These are phyloP conservation scores for Scheffersomyces titani DNA, from an alignment of 1,139 yeast genomes.

Conservation along the genomic window DNA sequence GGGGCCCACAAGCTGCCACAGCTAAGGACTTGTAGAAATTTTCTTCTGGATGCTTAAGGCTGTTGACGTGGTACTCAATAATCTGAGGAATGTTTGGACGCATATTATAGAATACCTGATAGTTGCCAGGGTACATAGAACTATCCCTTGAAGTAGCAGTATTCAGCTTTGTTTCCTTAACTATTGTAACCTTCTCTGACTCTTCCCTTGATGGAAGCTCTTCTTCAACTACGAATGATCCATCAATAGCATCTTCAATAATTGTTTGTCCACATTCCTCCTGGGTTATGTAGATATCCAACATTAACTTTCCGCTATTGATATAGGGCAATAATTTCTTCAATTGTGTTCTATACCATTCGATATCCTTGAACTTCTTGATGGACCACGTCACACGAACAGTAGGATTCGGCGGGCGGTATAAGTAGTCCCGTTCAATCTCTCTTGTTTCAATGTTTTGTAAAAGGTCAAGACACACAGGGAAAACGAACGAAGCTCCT, in stretches of 20 bases:
- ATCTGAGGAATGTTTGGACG: constrained; percentile 8
- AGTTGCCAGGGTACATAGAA: background rate
- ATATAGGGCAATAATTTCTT: constrained; percentile 27
- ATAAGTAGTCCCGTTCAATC: constrained; percentile 27
- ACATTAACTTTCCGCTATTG: constrained; percentile 21
- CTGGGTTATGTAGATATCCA: constrained; percentile 26
- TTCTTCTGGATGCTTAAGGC: constrained; percentile 2
- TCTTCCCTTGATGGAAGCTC: background rate
- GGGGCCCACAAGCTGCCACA: constrained; percentile 42
- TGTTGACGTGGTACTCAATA: constrained; percentile 4
- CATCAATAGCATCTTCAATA: background rate
- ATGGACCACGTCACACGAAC: constrained; percentile 41
- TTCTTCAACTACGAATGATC: background rate
- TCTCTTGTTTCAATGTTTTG: constrained; percentile 25
- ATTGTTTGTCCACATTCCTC: constrained; percentile 6
- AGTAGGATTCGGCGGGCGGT: constrained; percentile 29
- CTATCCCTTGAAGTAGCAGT: background rate
- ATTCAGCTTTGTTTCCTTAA: constrained; percentile 18
- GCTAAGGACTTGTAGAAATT: constrained; percentile 23
- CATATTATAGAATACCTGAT: background rate
- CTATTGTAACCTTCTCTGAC: constrained; percentile 3
- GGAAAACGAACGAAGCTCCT: constrained; percentile 49
- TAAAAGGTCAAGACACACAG: constrained; percentile 43
- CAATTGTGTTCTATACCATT: constrained; percentile 41
- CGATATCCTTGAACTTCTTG: constrained; percentile 21